These are phyloP conservation scores for Syzygium aromaticum DNA, from an alignment of 345 rosid genomes.

Conservation along the genomic window DNA sequence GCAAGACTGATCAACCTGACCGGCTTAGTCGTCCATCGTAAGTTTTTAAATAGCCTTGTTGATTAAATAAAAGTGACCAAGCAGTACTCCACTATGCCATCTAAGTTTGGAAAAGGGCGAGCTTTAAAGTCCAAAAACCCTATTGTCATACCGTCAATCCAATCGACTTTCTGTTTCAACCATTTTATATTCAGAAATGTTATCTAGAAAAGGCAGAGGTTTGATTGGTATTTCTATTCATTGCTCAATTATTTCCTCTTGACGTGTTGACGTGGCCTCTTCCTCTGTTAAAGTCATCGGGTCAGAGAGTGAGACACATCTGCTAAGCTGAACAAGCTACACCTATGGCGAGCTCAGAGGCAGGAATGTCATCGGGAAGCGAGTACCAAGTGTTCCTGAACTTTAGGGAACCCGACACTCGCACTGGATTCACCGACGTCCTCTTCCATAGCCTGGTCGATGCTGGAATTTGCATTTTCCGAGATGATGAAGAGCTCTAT, in stretches of 20 bases:
- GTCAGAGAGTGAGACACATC: neutral
- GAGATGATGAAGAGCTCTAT: neutral
- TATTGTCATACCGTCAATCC: neutral
- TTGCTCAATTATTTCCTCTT: neutral
- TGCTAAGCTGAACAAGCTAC: neutral
- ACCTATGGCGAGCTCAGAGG: neutral
- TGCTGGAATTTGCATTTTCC: neutral
- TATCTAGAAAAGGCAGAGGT: neutral
- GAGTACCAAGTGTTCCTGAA: neutral
- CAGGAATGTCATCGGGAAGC: neutral
- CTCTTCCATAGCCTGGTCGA: neutral
- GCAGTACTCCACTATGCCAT: too few species aligned
- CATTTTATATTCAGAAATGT: too few species aligned
- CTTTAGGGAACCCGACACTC: neutral
- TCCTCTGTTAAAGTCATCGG: too few species aligned
- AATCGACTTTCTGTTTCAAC: neutral
- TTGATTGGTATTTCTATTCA: neutral
- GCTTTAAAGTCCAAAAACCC: neutral
- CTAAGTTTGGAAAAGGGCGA: neutral
- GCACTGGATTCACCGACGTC: neutral
- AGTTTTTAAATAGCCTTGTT: too few species aligned
- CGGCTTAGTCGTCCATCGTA: too few species aligned
- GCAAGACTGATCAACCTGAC: too few species aligned
- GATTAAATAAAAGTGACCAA: too few species aligned
- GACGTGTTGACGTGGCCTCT: neutral